Evolutionary conservation across 208 protist species (phyloP), one percentile per base, ranked within the genome.

Genomic region (Crithidia bombi): DNA sequence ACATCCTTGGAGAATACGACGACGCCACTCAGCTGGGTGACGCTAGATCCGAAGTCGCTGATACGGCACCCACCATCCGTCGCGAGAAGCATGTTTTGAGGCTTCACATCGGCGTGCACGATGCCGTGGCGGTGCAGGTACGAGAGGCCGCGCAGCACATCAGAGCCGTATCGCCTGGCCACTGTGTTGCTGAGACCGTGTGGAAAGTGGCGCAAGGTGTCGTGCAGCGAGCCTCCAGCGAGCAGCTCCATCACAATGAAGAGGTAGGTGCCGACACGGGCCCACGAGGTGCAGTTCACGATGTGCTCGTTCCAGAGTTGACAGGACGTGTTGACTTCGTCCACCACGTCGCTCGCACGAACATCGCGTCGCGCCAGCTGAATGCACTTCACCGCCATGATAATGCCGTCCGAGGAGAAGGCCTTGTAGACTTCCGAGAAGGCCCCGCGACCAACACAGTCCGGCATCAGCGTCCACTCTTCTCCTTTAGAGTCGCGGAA

Each of bases 41-140:
- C 51, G 85, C 84, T 94, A 87, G 96, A 99, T 21, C 93, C 93
- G 68, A 97, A 95, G 75, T 96, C 90, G 63, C 77, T 86, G 33
- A 97, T 64, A 54, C 93, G 94, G 65, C 91, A 90, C 11, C 65
- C 50, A n/a, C 92, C 94, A 21, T 85, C 81, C n/a, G 72, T 55
- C 15, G 70, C 66, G 32, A 97, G 76, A 4, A 97, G 74, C 39
- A 96, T 79, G 79, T 97, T 97, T 52, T 92, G 86, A 28, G 89
- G 90, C 78, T 97, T 97, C 38, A 97, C 56, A 65, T 96, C 90
- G 26, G 89, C 79, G 76, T 96, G 94, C 23, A 95, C 72, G 73
- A 95, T 82, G 43, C 81, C 61, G 62, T 84, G 68, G 10, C 73
- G 43, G 79, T 96, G 93, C 49, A 97, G 68, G 75, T 96, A 94